These are phyloP conservation scores for Zopfia rhizophila DNA, from an alignment of 2,329 filamentous ascomycete species.

Conservation along the genomic window DNA sequence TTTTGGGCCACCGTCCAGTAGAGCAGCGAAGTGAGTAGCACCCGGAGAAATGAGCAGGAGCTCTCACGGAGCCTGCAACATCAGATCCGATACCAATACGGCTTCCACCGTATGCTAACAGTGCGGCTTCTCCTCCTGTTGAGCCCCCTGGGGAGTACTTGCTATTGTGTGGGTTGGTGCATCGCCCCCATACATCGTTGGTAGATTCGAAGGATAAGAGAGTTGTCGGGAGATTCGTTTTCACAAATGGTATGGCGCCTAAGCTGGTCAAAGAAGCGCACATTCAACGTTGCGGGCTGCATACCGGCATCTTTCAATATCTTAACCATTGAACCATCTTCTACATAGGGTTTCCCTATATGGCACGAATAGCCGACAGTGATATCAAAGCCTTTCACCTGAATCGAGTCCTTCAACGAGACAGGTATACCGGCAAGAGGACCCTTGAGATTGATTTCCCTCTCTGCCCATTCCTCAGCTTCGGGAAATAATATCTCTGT, in stretches of 20 bases:
- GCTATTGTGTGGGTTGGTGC: conserved; percentile 83
- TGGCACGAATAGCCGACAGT: conserved; percentile 83
- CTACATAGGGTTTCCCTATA: conserved; percentile 70
- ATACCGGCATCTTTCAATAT: conserved; percentile 82
- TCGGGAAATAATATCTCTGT: conserved; percentile 86
- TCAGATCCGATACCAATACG: conserved; percentile 91
- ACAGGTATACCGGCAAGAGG: conserved; percentile 89
- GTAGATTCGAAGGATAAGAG: conserved; percentile 86
- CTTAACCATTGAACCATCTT: conserved; percentile 78
- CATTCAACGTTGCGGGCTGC: conserved; percentile 4
- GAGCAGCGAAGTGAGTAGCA: conserved; percentile 89
- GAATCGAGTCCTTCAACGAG: conserved; percentile 80
- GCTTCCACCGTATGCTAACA: conserved; percentile 82
- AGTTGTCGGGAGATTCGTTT: conserved; percentile 89
- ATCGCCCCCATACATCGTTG: conserved; percentile 83
- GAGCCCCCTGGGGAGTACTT: conserved; percentile 89
- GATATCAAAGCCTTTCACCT: conserved; percentile 84
- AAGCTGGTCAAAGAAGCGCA: conserved; percentile 13
- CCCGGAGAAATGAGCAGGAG: conserved; percentile 88
- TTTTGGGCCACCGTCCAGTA: conserved; percentile 89
- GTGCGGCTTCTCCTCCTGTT: conserved; percentile 83
- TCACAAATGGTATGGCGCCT: conserved; percentile 89
- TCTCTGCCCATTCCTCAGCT: conserved; percentile 76
- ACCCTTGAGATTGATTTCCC: conserved; percentile 76
- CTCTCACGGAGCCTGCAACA: conserved; percentile 88